Conservation (phyloP, 805 yeast species). For the Yarrowia sp. region DNA sequence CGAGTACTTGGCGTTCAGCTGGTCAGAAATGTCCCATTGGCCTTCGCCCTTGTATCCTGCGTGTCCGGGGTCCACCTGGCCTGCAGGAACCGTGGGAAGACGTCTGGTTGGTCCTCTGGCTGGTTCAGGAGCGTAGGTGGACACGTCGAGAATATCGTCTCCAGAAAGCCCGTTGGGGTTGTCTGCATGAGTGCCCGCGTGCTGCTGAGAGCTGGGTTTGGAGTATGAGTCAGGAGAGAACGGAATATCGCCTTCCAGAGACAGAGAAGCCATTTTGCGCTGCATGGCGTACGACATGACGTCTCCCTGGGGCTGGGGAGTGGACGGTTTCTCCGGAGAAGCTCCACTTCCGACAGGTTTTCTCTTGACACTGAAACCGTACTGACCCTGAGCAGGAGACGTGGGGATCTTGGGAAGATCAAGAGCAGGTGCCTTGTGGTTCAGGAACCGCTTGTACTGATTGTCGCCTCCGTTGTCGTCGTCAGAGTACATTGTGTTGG, state of each 20-base stretch:
- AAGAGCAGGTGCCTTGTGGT: constrained; percentile 28
- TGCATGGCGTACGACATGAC: constrained; percentile 31
- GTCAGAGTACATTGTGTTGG: constrained; percentile 29
- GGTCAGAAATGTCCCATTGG: constrained; percentile 47
- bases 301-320: constrained; percentile 4
- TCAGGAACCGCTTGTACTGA: constrained; percentile 24
- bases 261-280: constrained; percentile 27
- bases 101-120: constrained; percentile 34
- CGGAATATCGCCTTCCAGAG: constrained; percentile 41
- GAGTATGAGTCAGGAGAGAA: constrained; percentile 44
- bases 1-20: constrained; percentile 51
- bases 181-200: neutral
- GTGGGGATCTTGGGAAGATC: constrained; percentile 32
- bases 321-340: neutral
- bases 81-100: constrained; percentile 42
- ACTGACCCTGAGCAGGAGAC: constrained; percentile 34
- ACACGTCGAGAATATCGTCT: constrained; percentile 42
- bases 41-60: constrained; percentile 46
- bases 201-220: constrained; percentile 5
- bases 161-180: constrained; percentile 19
- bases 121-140: constrained; percentile 47
- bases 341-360: constrained; percentile 34
- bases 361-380: constrained; percentile 32
- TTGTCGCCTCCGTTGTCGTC: constrained; percentile 14
- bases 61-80: constrained; percentile 43